A percentile compares a stretch with the other conserved stretches of the same genome.
These are phyloP conservation scores for Chaetomium fimeti DNA, from an alignment of 495 filamentous ascomycete species.

Conservation along the genomic window DNA sequence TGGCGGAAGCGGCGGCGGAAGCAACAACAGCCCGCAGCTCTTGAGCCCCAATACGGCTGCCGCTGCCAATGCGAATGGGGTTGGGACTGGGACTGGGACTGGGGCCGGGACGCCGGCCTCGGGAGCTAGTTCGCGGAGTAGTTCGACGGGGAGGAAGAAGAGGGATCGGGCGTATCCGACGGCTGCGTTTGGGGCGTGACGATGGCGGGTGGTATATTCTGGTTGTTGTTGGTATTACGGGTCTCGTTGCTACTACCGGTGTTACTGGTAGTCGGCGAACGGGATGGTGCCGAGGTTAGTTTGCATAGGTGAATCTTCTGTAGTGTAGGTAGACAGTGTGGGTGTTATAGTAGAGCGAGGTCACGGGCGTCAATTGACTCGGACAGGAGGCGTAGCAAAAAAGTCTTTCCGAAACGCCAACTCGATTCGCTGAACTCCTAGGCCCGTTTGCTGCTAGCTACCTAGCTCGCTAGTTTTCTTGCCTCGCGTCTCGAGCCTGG, in stretches of 20 bases:
- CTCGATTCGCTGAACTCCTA: neutral
- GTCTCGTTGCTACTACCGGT: too few relatives aligned
- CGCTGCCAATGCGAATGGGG: neutral
- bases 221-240: neutral
- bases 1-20: neutral
- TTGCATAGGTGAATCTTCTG: neutral
- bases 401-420: neutral
- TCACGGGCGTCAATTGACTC: neutral
- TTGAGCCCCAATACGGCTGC: neutral
- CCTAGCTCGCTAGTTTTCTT: neutral
- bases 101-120: conserved; percentile 29
- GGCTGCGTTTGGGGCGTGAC: conserved; percentile 50
- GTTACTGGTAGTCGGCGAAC: neutral
- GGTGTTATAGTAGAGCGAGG: neutral
- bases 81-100: conserved; percentile 9
- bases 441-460: neutral
- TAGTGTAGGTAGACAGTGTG: neutral
- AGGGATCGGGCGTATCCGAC: conserved; percentile 51
- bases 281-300: neutral
- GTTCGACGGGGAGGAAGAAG: conserved; percentile 43
- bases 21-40: neutral
- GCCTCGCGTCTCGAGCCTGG: neutral
- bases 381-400: neutral
- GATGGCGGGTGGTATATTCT: neutral
- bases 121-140: conserved; percentile 50